Percentiles rank a stretch among this genome's conserved stretches.
These are phyloP conservation scores for Teratosphaeria gauchensis DNA, from an alignment of 2,329 filamentous ascomycete genomes.

Conservation along the genomic window DNA sequence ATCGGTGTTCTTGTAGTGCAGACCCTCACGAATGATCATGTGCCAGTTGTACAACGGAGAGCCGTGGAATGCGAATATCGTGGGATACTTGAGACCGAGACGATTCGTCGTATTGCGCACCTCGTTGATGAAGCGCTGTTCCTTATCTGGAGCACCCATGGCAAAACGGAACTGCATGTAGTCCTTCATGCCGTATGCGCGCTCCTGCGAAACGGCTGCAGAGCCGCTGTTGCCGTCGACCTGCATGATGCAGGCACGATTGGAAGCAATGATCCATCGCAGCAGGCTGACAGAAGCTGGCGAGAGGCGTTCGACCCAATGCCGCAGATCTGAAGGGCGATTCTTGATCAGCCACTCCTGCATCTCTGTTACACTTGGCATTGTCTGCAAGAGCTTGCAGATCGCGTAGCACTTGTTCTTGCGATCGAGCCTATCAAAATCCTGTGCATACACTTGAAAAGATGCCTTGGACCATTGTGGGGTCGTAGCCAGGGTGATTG, in stretches of 20 bases:
- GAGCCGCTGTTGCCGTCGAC: conserved; percentile 41
- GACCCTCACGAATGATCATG: conserved; percentile 61
- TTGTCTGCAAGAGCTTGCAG: conserved; percentile 44
- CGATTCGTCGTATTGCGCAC: conserved; percentile 40
- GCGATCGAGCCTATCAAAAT: conserved; percentile 47
- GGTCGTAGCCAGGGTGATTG: conserved; percentile 8
- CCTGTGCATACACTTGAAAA: conserved; percentile 41
- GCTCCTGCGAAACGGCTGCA: conserved; percentile 21
- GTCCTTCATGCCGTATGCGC: conserved; percentile 52
- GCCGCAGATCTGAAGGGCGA: conserved; percentile 31
- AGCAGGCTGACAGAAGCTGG: conserved; percentile 59
- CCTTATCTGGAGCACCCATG: conserved; percentile 82
- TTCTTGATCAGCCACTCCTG: conserved; percentile 34
- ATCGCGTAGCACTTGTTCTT: conserved; percentile 41
- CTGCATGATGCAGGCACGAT: conserved; percentile 75
- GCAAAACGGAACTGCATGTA: conserved; percentile 81
- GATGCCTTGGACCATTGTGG: conserved; percentile 23
- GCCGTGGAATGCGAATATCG: conserved; percentile 81
- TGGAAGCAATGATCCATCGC: conserved; percentile 84
- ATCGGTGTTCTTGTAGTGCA: conserved; percentile 55
- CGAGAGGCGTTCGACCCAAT: conserved; percentile 52
- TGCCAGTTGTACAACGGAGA: conserved; percentile 75
- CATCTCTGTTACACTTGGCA: conserved; percentile 56
- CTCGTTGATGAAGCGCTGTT: conserved; percentile 60
- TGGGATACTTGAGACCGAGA: conserved; percentile 46